Evolutionary conservation across 1,139 yeast species (phyloP).

Genomic region (Yamadazyma sp.): DNA sequence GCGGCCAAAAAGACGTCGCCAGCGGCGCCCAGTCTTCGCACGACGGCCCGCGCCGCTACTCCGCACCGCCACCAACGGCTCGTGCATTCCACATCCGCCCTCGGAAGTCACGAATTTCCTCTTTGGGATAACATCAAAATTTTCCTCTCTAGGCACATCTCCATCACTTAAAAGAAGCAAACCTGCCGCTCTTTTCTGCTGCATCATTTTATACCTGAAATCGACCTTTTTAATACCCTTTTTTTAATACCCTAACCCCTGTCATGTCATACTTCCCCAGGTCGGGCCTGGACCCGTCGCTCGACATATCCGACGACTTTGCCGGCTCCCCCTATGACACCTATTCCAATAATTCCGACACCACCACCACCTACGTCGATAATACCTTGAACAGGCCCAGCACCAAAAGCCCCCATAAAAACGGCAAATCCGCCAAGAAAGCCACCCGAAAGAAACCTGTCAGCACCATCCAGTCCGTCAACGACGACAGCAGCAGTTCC

Average conservation of each 20-base stretch:
- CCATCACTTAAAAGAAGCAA: neutral
- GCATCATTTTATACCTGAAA: neutral
- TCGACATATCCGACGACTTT: conserved; percentile 9
- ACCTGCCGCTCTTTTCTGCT: neutral
- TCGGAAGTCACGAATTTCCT: conserved; percentile 2
- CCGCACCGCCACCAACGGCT: neutral
- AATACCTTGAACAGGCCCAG: conserved; percentile 1
- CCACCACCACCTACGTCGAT: conserved; percentile 20
- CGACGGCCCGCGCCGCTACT: neutral
- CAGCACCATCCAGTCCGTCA: conserved; percentile 13
- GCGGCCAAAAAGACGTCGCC: too few relatives aligned
- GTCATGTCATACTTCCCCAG: conserved; percentile 11
- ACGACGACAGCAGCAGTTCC: conserved; percentile 2
- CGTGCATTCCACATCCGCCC: too few relatives aligned
- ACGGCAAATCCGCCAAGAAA: neutral
- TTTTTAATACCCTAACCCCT: conserved; percentile 3
- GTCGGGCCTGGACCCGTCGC: conserved; percentile 9
- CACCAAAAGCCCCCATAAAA: neutral
- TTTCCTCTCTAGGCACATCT: neutral
- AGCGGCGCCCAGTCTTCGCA: too few relatives aligned
- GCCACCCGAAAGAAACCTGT: conserved; percentile 5
- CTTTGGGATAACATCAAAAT: conserved; percentile 6
- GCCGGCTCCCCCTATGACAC: conserved; percentile 7
- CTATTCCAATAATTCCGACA: conserved; percentile 17
- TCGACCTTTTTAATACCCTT: conserved; percentile 1